These are phyloP conservation scores for Lactarius tabidus DNA, from an alignment of 768 basidiomycete species.

Conservation along the genomic window DNA sequence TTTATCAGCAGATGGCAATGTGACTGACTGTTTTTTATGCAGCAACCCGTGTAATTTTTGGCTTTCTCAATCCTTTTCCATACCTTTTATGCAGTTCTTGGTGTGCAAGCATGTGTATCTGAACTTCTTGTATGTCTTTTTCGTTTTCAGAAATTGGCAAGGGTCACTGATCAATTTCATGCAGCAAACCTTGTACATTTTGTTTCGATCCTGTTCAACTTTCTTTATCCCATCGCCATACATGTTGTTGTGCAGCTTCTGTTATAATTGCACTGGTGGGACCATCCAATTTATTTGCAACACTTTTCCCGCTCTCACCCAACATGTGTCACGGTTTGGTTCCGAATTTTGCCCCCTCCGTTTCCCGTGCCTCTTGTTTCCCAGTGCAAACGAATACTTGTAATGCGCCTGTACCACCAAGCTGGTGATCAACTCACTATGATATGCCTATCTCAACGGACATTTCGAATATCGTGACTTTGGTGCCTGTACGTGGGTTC, in stretches of 20 bases:
- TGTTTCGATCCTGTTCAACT: background rate
- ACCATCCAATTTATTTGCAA: background rate
- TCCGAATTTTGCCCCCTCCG: background rate
- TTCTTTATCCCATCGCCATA: background rate
- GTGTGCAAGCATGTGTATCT: too few species aligned
- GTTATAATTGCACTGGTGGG: background rate
- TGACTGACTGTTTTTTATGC: background rate
- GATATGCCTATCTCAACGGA: background rate
- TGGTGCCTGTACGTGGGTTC: background rate
- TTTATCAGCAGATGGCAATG: too few species aligned
- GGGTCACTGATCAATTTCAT: background rate
- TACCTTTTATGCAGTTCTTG: too few species aligned
- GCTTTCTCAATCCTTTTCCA: background rate
- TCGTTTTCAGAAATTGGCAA: background rate
- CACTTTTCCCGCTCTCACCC: background rate
- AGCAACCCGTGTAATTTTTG: background rate
- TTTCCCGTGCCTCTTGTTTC: background rate
- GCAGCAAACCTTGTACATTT: background rate
- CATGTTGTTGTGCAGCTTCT: background rate
- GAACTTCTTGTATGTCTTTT: background rate
- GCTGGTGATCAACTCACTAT: background rate
- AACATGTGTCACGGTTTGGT: background rate
- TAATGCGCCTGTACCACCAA: background rate
- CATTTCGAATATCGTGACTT: background rate
- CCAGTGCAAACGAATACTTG: background rate